A percentile compares a stretch with the other conserved stretches of the same genome.
phyloP scores from a whole-genome alignment of 2,329 filamentous ascomycete species.

The Stachybotrys chlorohalonatus region DNA sequence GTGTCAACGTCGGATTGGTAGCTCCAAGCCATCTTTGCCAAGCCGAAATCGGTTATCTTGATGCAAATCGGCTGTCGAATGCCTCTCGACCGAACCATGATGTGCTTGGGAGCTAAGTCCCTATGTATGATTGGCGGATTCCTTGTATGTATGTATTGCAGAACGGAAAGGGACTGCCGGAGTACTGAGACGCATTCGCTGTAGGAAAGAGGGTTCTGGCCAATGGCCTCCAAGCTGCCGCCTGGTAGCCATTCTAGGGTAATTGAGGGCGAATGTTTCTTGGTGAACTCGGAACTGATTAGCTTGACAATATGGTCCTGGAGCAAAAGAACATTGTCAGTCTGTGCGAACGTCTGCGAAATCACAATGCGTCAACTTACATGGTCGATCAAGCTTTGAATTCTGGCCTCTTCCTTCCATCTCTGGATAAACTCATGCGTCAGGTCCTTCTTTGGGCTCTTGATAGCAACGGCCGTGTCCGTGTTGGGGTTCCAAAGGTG shows the following conservation, averaged over 20 bases:
- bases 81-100: neutral
- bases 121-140: neutral
- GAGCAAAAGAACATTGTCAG: too few species aligned
- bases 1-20: neutral
- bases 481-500: neutral
- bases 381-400: neutral
- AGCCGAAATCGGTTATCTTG: neutral
- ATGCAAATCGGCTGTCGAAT: slow-evolving; percentile 3
- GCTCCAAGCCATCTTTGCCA: neutral
- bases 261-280: too few species aligned
- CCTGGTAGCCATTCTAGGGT: neutral
- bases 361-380: neutral
- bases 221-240: neutral
- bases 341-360: too few species aligned
- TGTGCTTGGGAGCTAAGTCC: neutral
- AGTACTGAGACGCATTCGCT: neutral
- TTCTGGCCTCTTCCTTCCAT: neutral
- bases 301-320: too few species aligned
- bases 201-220: neutral
- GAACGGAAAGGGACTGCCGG: neutral
- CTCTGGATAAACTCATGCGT: neutral
- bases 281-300: too few species aligned
- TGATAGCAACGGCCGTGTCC: neutral
- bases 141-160: neutral
- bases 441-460: neutral